Evolutionary conservation across 495 filamentous ascomycete species (phyloP).

Genomic region (Penicillium samsonianum): DNA sequence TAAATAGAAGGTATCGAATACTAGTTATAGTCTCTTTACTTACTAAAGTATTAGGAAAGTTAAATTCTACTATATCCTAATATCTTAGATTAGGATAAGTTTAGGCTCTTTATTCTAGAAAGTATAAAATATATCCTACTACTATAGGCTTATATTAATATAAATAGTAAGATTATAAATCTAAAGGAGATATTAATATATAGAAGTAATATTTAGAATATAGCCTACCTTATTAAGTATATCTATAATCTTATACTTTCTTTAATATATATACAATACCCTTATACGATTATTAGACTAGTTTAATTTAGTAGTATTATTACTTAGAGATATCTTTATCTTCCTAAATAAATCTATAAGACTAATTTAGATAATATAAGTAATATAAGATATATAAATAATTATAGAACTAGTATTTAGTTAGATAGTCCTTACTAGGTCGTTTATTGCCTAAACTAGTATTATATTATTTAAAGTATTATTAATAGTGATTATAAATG

Average conservation of each 20-base stretch:
- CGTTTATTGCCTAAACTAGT: no score
- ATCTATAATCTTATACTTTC: conserved; percentile 1
- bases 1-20: neutral
- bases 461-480: no score
- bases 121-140: neutral
- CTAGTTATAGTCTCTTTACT: neutral
- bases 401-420: neutral
- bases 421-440: no score
- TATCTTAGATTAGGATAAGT: conserved; percentile 3
- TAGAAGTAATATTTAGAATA: neutral
- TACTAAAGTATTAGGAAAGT: neutral
- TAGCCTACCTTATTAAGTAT: neutral
- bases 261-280: neutral
- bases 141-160: neutral
- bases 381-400: neutral
- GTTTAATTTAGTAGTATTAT: neutral
- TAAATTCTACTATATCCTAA: neutral
- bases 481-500: neutral
- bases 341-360: neutral
- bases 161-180: neutral
- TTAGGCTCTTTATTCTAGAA: neutral
- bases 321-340: neutral
- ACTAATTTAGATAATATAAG: neutral
- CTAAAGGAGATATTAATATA: neutral
- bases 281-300: neutral